These are phyloP conservation scores for Suhomyces taliae DNA, from an alignment of 1,139 yeast genomes.

Conservation along the genomic window DNA sequence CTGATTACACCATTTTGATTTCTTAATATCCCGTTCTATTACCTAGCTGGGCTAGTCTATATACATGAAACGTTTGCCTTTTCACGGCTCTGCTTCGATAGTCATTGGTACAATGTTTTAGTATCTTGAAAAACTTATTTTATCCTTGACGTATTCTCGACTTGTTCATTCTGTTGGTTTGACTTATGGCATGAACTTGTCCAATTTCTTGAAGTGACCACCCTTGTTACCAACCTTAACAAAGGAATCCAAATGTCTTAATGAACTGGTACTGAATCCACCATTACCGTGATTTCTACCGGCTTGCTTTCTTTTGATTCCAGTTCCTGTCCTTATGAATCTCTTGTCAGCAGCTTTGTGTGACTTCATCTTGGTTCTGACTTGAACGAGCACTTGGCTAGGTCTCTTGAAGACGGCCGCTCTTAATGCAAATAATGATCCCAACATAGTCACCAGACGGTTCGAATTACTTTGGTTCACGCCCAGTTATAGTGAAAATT, in stretches of 20 bases:
- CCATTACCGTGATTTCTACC: slow-evolving; percentile 94
- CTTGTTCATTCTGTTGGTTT: neutral
- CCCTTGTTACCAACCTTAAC: slow-evolving; percentile 53
- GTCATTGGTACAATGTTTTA: too few species aligned
- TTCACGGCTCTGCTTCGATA: neutral
- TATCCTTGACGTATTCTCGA: too few species aligned
- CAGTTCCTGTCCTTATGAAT: slow-evolving; percentile 36
- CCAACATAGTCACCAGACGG: slow-evolving; percentile 8
- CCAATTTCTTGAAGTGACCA: slow-evolving; percentile 56
- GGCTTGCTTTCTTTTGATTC: slow-evolving; percentile 63
- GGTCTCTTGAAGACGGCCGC: slow-evolving; percentile 9
- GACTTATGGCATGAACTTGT: slow-evolving; percentile 22
- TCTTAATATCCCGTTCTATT: neutral
- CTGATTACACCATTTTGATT: too few species aligned
- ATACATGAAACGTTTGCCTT: neutral
- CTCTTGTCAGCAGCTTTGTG: slow-evolving; percentile 67
- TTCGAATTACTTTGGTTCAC: neutral
- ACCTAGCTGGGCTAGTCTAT: neutral
- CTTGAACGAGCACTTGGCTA: slow-evolving; percentile 29
- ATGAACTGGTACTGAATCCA: slow-evolving; percentile 71
- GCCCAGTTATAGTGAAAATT: slow-evolving; percentile 3
- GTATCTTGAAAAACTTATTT: too few species aligned
- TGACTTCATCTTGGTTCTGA: slow-evolving; percentile 58
- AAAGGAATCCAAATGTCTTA: slow-evolving; percentile 65
- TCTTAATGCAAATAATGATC: slow-evolving; percentile 8